Conservation (phyloP, 345 rosid species). For the Jatropha curcas region DNA sequence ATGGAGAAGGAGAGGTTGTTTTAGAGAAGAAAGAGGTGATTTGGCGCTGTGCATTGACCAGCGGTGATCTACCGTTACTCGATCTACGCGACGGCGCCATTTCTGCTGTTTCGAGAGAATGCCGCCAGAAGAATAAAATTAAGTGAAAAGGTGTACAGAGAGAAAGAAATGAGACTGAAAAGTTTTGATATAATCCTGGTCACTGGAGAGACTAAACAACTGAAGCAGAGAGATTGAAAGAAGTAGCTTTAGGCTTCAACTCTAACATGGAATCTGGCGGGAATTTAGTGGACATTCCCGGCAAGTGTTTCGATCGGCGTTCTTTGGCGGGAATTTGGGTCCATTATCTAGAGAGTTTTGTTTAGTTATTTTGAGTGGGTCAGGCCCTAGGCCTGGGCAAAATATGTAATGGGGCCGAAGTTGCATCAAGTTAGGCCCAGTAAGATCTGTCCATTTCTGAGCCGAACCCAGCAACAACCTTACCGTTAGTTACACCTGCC, state of each 20-base stretch:
- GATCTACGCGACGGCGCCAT: slow-evolving; percentile 82
- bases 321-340: slow-evolving; percentile 26
- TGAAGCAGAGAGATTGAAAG: not conserved
- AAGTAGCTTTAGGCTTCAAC: not conserved
- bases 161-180: not conserved
- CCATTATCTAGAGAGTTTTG: too few relatives aligned
- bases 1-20: slow-evolving; percentile 43
- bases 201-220: not conserved
- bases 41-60: slow-evolving; percentile 85
- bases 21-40: slow-evolving; percentile 85
- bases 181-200: not conserved
- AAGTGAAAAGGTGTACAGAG: not conserved
- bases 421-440: not conserved
- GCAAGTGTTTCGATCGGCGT: slow-evolving; percentile 12
- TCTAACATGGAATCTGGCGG: slow-evolving; percentile 9
- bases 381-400: not conserved
- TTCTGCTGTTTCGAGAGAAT: not conserved
- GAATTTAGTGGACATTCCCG: slow-evolving; percentile 14
- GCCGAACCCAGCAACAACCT: not conserved
- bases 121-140: not conserved
- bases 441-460: not conserved
- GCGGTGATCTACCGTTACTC: slow-evolving; percentile 79
- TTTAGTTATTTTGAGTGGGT: not conserved
- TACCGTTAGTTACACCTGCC: not conserved
- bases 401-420: too few relatives aligned